Percentiles rank a stretch among this genome's conserved stretches.
Evolutionary conservation across 441 rosid genomes (phyloP).

Genomic region (Pelargonium cotyledonis): DNA sequence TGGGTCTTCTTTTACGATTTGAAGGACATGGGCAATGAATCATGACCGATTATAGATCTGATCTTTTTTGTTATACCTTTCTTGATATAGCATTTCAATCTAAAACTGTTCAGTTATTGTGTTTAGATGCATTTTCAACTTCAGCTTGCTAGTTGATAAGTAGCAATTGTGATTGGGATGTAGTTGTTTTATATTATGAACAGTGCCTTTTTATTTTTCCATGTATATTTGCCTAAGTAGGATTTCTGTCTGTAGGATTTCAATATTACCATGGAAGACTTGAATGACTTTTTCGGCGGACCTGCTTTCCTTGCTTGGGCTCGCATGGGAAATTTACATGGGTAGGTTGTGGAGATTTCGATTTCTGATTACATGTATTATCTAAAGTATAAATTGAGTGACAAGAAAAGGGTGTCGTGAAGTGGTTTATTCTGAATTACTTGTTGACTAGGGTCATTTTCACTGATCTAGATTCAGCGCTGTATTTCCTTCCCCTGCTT

Average conservation of each 20-base stretch:
- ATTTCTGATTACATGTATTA: not conserved
- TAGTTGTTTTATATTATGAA: not conserved
- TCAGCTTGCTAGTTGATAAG: not conserved
- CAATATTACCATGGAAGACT: constrained; percentile 58
- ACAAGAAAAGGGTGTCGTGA: not conserved
- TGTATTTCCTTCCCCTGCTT: not conserved
- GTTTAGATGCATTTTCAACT: not conserved
- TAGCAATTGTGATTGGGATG: not conserved
- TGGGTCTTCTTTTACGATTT: not conserved
- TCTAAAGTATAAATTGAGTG: constrained; percentile 9
- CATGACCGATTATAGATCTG: not conserved
- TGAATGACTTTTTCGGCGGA: constrained; percentile 90
- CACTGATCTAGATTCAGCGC: not conserved
- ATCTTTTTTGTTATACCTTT: not conserved
- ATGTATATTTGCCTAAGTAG: constrained; percentile 7
- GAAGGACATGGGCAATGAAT: not conserved
- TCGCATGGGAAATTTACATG: constrained; percentile 98
- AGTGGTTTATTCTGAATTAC: not conserved
- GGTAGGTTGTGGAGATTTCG: constrained; percentile 36
- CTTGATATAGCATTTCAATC: not conserved
- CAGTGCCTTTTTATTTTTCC: not conserved
- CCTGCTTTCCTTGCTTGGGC: constrained; percentile 99
- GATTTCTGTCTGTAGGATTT: constrained; percentile 48
- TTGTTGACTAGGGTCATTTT: not conserved
- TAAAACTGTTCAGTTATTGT: not conserved